These are phyloP conservation scores for Pichia sp. DNA, from an alignment of 1,139 yeast species.

Conservation along the genomic window DNA sequence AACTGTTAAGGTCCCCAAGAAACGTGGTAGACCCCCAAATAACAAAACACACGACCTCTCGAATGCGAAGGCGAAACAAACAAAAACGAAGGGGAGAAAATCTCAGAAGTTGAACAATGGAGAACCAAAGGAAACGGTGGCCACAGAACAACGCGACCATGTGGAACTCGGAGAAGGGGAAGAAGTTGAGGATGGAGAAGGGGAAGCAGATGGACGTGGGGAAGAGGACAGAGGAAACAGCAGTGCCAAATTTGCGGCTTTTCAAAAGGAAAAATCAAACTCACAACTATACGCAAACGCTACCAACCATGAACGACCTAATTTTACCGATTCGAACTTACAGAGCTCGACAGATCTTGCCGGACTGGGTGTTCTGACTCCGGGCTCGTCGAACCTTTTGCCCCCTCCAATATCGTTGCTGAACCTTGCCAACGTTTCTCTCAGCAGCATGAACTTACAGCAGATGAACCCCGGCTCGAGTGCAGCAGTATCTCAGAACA, in stretches of 20 bases:
- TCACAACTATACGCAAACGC: background rate
- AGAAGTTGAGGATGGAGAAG: background rate
- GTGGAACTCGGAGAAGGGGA: background rate
- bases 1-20: background rate
- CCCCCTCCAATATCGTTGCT: conserved; percentile 12
- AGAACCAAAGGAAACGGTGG: background rate
- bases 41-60: background rate
- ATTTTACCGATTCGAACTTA: background rate
- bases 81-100: background rate
- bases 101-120: conserved; percentile 1
- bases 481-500: background rate
- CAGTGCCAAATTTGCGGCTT: background rate
- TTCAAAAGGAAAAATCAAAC: background rate
- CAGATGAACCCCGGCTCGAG: background rate
- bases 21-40: conserved; percentile 14
- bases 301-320: conserved; percentile 1
- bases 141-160: background rate
- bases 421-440: conserved; percentile 15
- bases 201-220: background rate
- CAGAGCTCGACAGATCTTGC: background rate
- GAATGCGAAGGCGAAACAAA: background rate
- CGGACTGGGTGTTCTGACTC: background rate
- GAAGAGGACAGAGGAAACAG: background rate
- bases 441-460: conserved; percentile 9
- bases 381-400: background rate